Conservation (phyloP, 108 stramenopile species). For the Schizochytrium sp. region DNA sequence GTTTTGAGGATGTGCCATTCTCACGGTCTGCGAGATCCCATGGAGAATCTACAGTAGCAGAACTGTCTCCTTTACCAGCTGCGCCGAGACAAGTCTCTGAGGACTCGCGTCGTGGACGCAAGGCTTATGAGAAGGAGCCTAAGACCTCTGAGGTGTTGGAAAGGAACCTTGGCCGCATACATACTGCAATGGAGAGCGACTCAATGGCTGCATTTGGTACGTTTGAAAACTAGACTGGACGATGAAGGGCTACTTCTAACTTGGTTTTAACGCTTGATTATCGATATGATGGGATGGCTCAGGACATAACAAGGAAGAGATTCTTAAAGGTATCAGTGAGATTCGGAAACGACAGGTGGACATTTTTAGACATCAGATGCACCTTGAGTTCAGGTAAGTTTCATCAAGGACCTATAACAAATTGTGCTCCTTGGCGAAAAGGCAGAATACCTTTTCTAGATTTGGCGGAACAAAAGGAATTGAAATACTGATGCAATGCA, state of each 20-base stretch:
- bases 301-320: constrained; percentile 41
- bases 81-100: background rate
- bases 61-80: no score
- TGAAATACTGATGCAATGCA: no score
- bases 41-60: no score
- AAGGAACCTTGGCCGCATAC: background rate
- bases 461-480: no score
- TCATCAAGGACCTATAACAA: no score
- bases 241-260: background rate
- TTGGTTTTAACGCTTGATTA: background rate
- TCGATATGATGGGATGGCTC: background rate
- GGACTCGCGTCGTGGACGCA: background rate
- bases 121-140: background rate
- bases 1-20: no score
- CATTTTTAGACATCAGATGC: constrained; percentile 47
- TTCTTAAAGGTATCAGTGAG: background rate
- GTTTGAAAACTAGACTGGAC: background rate
- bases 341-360: constrained; percentile 19
- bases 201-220: constrained; percentile 23
- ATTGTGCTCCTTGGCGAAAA: no score
- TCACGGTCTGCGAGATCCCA: no score
- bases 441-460: no score
- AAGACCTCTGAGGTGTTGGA: constrained; percentile 25
- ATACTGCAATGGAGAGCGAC: constrained; percentile 20
- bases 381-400: constrained; percentile 52